These are phyloP conservation scores for Aspergillus sclerotialis DNA, from an alignment of 2,329 filamentous ascomycete genomes.

Conservation along the genomic window DNA sequence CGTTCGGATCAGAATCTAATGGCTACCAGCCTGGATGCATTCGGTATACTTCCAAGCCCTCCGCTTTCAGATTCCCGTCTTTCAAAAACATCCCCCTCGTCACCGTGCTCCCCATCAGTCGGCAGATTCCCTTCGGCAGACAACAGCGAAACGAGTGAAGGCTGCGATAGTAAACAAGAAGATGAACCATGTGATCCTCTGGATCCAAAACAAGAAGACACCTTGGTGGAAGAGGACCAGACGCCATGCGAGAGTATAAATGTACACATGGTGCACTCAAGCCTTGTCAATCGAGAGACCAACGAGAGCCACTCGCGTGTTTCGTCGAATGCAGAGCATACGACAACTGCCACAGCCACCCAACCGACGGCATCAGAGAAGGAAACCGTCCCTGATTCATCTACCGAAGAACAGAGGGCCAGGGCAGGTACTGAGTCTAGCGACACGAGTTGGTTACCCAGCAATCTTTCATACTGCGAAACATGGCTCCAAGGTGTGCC, in stretches of 20 bases:
- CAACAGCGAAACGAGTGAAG: too few species aligned
- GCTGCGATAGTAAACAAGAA: slow-evolving; percentile 5
- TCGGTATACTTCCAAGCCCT: slow-evolving; percentile 31
- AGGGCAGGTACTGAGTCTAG: slow-evolving; percentile 30
- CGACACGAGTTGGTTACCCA: slow-evolving; percentile 31
- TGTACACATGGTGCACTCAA: slow-evolving; percentile 27
- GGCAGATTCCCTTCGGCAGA: too few species aligned
- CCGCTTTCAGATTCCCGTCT: slow-evolving; percentile 27
- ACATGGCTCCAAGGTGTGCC: slow-evolving; percentile 32
- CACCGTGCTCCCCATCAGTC: slow-evolving; percentile 23
- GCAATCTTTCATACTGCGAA: slow-evolving; percentile 30
- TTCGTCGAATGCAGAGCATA: slow-evolving; percentile 6
- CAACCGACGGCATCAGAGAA: slow-evolving; percentile 7
- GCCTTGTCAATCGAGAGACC: slow-evolving; percentile 20
- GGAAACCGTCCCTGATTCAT: slow-evolving; percentile 12
- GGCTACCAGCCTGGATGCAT: slow-evolving; percentile 22
- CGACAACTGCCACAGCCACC: slow-evolving; percentile 8
- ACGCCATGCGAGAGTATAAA: slow-evolving; percentile 16
- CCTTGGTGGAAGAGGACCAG: slow-evolving; percentile 4
- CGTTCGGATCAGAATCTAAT: slow-evolving; percentile 30
- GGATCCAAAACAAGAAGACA: slow-evolving; percentile 9
- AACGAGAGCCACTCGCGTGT: slow-evolving; percentile 8
- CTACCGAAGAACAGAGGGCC: slow-evolving; percentile 19
- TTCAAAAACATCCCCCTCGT: slow-evolving; percentile 19
- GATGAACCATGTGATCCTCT: slow-evolving; percentile 11